Percentiles rank a stretch among this genome's conserved stretches.
Conservation (phyloP, 2,329 filamentous ascomycete species). For the Calonectria leucothoes region DNA sequence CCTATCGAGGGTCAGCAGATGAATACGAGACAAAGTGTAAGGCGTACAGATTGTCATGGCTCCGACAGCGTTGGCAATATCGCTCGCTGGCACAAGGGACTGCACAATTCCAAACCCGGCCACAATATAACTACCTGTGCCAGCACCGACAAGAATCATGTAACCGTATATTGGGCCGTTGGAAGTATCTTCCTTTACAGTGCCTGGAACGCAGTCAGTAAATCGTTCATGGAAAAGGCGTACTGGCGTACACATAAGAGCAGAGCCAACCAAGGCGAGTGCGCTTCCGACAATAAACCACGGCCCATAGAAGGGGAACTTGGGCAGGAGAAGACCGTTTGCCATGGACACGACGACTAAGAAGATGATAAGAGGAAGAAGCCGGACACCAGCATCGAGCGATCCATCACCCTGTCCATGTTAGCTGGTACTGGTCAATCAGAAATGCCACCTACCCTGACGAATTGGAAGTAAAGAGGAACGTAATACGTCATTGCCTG, state of each 20-base stretch:
- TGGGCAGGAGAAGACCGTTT: neutral
- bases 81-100: neutral
- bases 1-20: no score
- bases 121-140: neutral
- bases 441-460: neutral
- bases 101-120: neutral
- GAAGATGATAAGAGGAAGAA: neutral
- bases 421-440: neutral
- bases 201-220: neutral
- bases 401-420: neutral
- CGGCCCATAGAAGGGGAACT: neutral
- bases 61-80: neutral
- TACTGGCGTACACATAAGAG: neutral
- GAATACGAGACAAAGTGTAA: no score
- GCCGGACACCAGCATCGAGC: neutral
- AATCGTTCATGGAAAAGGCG: neutral
- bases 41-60: neutral
- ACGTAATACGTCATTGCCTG: constrained; percentile 56
- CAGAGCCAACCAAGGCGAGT: neutral
- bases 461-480: neutral
- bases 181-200: neutral
- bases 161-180: neutral
- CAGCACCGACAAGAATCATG: neutral
- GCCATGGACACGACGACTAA: neutral
- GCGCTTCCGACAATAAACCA: neutral